phyloP scores from a whole-genome alignment of 805 yeast species.

The Geotrichum ghanense region DNA sequence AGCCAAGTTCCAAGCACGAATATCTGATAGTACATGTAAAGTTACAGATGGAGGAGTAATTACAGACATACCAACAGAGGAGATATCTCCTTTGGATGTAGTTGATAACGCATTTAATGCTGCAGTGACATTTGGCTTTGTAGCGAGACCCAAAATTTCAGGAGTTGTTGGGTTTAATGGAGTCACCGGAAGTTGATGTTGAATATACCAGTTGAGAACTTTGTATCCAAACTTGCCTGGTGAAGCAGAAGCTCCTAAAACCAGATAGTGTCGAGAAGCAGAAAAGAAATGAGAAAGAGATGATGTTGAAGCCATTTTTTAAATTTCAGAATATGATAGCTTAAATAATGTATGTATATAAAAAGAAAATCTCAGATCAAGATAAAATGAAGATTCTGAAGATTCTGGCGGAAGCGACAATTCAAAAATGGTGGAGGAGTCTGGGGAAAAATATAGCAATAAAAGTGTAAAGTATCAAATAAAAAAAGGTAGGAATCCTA shows the following conservation, averaged over 20 bases:
- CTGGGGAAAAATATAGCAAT: no score
- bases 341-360: no score
- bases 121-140: conserved; percentile 16
- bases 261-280: conserved; percentile 43
- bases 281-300: conserved; percentile 32
- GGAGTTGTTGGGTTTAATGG: conserved; percentile 54
- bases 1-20: conserved; percentile 20
- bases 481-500: no score
- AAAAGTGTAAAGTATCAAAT: no score
- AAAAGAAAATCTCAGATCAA: no score
- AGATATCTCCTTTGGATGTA: conserved; percentile 24
- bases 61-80: conserved; percentile 39
- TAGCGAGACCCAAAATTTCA: conserved; percentile 33
- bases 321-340: no score
- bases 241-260: conserved; percentile 61
- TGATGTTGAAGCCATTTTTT: background rate
- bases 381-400: no score
- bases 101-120: conserved; percentile 13
- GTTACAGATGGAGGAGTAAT: conserved; percentile 67
- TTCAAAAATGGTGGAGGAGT: no score
- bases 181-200: conserved; percentile 43
- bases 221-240: conserved; percentile 58
- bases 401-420: no score
- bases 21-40: conserved; percentile 31
- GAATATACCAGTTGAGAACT: conserved; percentile 56